A percentile compares a stretch with the other conserved stretches of the same genome.
phyloP scores from a whole-genome alignment of 2,329 filamentous ascomycete genomes.

The Aspergillus pseudoviridinutans region DNA sequence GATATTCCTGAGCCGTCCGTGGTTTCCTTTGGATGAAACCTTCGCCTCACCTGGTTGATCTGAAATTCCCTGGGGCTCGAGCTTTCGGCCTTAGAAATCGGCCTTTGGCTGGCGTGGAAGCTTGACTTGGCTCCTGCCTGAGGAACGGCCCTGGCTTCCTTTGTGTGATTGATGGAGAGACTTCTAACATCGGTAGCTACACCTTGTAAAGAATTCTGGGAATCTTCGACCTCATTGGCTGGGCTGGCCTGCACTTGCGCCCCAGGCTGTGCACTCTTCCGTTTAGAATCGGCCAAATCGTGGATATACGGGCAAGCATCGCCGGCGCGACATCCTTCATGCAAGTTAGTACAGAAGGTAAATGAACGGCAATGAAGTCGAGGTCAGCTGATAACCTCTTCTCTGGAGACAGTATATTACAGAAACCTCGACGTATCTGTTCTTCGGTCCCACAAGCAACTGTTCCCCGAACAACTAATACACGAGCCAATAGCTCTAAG shows the following conservation, averaged over 20 bases:
- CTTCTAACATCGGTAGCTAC: slow-evolving; percentile 15
- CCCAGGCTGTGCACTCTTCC: slow-evolving; percentile 13
- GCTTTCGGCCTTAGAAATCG: slow-evolving; percentile 60
- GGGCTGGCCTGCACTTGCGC: slow-evolving; percentile 10
- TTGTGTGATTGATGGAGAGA: slow-evolving; percentile 17
- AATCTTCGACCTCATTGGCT: slow-evolving; percentile 6
- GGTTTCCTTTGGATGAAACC: slow-evolving; percentile 54
- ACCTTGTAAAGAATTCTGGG: slow-evolving; percentile 5
- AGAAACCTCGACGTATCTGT: background rate
- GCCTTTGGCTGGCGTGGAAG: slow-evolving; percentile 51
- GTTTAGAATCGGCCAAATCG: slow-evolving; percentile 26
- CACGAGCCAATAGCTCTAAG: background rate
- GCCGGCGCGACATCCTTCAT: slow-evolving; percentile 50
- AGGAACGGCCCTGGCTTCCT: slow-evolving; percentile 27
- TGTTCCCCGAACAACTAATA: background rate
- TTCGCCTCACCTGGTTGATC: slow-evolving; percentile 65
- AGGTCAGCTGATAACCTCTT: background rate
- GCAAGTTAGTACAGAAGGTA: slow-evolving; percentile 17
- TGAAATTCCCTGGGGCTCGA: slow-evolving; percentile 71
- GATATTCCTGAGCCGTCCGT: slow-evolving; percentile 50
- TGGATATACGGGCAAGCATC: slow-evolving; percentile 50
- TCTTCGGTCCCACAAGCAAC: background rate
- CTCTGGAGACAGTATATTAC: background rate
- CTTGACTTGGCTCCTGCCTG: slow-evolving; percentile 39
- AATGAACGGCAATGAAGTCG: background rate